A percentile compares a stretch with the other conserved stretches of the same genome.
Conservation (phyloP, 805 yeast species). For the Candida rishiriensis region DNA sequence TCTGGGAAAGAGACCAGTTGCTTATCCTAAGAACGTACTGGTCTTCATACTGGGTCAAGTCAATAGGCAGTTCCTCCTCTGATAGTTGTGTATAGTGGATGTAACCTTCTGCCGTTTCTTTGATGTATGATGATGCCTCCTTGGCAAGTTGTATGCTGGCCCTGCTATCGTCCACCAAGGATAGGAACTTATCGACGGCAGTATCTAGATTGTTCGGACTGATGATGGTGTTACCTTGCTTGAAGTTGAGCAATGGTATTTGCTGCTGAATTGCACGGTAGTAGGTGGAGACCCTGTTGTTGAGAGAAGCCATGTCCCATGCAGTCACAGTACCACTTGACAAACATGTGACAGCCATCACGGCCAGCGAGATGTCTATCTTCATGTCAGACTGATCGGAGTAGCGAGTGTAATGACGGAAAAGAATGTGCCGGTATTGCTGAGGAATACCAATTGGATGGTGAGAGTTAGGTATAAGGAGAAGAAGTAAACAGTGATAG, state of each 20-base stretch:
- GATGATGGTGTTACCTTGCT: too few species aligned
- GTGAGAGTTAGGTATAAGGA: too few species aligned
- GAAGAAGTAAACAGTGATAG: too few species aligned
- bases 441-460: too few species aligned
- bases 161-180: constrained; percentile 1
- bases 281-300: not conserved
- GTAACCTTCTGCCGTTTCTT: constrained; percentile 6
- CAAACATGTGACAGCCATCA: not conserved
- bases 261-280: not conserved
- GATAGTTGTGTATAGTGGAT: constrained; percentile 31
- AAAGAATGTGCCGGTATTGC: too few species aligned
- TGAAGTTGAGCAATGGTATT: not conserved
- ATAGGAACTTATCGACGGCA: not conserved
- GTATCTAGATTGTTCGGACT: too few species aligned
- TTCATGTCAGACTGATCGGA: not conserved
- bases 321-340: not conserved
- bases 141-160: not conserved
- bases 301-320: not conserved
- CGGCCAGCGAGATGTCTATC: not conserved
- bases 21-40: constrained; percentile 43
- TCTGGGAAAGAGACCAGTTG: constrained; percentile 22
- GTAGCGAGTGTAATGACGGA: not conserved
- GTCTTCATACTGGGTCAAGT: constrained; percentile 36
- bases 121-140: not conserved
- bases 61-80: constrained; percentile 33